Conservation (phyloP, 192 early-diverging fungal species). For the Coemansia sp. region DNA sequence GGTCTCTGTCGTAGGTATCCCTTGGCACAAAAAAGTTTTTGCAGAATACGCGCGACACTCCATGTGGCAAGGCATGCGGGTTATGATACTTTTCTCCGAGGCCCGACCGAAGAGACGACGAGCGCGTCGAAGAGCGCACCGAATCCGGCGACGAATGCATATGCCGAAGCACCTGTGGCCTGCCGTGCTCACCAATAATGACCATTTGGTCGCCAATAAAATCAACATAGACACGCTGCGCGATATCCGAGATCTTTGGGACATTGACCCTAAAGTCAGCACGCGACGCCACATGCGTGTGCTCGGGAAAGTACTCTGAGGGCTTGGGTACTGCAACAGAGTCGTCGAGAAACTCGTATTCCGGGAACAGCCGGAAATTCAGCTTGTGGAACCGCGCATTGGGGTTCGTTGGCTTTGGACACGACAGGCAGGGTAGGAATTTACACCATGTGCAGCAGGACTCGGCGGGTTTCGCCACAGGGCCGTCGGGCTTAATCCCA, state of each 20-base stretch:
- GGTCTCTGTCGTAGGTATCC: conserved; percentile 52
- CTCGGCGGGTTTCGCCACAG: conserved; percentile 25
- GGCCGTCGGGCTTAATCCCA: conserved; percentile 26
- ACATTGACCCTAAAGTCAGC: conserved; percentile 35
- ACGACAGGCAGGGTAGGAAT: conserved; percentile 49
- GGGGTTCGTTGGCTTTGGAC: conserved; percentile 47
- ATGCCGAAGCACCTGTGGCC: not conserved
- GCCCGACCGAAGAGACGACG: conserved; percentile 18
- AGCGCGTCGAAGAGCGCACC: conserved; percentile 34
- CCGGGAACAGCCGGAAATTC: conserved; percentile 51
- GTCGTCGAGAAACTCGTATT: conserved; percentile 55
- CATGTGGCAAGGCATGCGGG: conserved; percentile 10
- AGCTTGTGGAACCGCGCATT: conserved; percentile 47
- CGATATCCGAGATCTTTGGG: conserved; percentile 27
- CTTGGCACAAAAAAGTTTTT: conserved; percentile 56
- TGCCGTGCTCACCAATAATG: conserved; percentile 45
- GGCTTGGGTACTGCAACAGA: conserved; percentile 23
- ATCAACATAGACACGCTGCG: conserved; percentile 51
- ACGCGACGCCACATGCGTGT: conserved; percentile 42
- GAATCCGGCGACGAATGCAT: conserved; percentile 15
- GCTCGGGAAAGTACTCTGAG: conserved; percentile 48
- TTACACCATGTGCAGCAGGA: conserved; percentile 55
- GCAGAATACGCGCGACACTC: conserved; percentile 39
- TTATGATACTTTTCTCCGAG: not conserved
- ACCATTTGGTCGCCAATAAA: conserved; percentile 54